These are phyloP conservation scores for Dillenia suffruticosa DNA, from an alignment of 164 flowering plant species.

Conservation along the genomic window DNA sequence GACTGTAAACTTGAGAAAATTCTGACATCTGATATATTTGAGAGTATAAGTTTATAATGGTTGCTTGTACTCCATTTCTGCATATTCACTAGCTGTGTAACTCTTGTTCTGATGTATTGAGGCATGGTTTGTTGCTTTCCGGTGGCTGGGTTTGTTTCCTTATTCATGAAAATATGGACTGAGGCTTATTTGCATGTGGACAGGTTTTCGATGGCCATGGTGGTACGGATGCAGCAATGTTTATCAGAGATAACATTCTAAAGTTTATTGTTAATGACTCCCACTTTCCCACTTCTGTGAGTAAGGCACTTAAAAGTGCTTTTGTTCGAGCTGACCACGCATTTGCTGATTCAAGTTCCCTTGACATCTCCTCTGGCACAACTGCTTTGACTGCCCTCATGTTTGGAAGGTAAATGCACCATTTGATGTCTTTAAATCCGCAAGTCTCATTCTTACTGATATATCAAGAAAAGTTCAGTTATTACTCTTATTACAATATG, in stretches of 20 bases:
- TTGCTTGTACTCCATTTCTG: too few relatives aligned
- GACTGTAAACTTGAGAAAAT: too few relatives aligned
- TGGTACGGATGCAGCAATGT: constrained; percentile 81
- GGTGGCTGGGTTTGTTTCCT: too few relatives aligned
- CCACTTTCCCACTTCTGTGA: constrained; percentile 54
- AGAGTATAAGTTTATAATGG: too few relatives aligned
- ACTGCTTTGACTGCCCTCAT: constrained; percentile 84
- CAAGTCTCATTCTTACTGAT: too few relatives aligned
- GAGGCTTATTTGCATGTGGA: constrained; percentile 11
- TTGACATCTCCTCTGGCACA: constrained; percentile 90
- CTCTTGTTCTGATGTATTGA: too few relatives aligned
- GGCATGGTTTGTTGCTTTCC: too few relatives aligned
- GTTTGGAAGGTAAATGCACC: constrained; percentile 56
- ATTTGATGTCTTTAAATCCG: too few relatives aligned
- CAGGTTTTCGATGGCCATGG: constrained; percentile 99
- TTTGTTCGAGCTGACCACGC: constrained; percentile 76
- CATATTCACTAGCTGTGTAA: too few relatives aligned
- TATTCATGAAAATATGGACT: background rate
- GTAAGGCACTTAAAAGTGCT: constrained; percentile 75
- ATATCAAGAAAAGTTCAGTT: too few relatives aligned
- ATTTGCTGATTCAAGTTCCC: constrained; percentile 67
- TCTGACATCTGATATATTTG: too few relatives aligned
- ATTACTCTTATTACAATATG: background rate
- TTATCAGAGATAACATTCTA: constrained; percentile 60
- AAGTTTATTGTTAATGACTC: constrained; percentile 71